Percentiles rank a stretch among this genome's conserved stretches.
phyloP scores from a whole-genome alignment of 1,139 yeast species.

The Casaregolazyma lundiana region DNA sequence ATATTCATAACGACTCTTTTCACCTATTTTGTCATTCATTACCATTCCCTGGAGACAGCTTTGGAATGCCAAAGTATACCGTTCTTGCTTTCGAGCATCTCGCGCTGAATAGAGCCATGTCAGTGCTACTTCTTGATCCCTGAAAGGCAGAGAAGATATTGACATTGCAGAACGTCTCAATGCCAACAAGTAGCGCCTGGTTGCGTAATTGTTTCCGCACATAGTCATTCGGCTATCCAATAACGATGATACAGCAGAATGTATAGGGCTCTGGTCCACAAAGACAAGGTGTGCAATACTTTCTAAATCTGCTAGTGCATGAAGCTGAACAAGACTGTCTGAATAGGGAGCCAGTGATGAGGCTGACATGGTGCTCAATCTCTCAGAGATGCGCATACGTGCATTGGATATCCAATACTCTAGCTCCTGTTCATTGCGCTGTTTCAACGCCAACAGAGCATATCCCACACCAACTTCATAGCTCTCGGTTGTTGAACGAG shows the following conservation, averaged over 20 bases:
- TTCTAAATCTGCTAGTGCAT: conserved; percentile 63
- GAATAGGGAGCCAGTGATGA: conserved; percentile 61
- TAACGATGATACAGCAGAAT: conserved; percentile 22
- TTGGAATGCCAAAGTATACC: conserved; percentile 70
- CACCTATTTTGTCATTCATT: conserved; percentile 34
- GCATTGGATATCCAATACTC: conserved; percentile 46
- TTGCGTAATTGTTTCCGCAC: conserved; percentile 35
- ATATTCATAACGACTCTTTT: conserved; percentile 67
- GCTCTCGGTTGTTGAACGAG: conserved; percentile 28
- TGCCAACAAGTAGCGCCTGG: conserved; percentile 34
- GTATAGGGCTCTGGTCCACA: conserved; percentile 20
- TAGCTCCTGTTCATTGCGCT: conserved; percentile 34
- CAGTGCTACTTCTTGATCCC: conserved; percentile 42
- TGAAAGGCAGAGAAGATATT: conserved; percentile 36
- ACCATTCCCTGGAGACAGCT: conserved; percentile 63
- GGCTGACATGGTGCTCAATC: conserved; percentile 55
- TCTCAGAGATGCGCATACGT: conserved; percentile 52
- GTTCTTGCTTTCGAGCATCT: conserved; percentile 62
- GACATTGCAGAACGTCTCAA: conserved; percentile 46
- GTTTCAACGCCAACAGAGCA: conserved; percentile 46
- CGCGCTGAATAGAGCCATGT: conserved; percentile 59
- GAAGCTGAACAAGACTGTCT: conserved; percentile 57
- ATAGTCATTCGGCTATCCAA: conserved; percentile 32
- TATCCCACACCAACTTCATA: conserved; percentile 64
- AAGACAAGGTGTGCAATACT: conserved; percentile 28